Conservation (phyloP, 768 basidiomycete genomes). For the Lentinus tigrinus region DNA sequence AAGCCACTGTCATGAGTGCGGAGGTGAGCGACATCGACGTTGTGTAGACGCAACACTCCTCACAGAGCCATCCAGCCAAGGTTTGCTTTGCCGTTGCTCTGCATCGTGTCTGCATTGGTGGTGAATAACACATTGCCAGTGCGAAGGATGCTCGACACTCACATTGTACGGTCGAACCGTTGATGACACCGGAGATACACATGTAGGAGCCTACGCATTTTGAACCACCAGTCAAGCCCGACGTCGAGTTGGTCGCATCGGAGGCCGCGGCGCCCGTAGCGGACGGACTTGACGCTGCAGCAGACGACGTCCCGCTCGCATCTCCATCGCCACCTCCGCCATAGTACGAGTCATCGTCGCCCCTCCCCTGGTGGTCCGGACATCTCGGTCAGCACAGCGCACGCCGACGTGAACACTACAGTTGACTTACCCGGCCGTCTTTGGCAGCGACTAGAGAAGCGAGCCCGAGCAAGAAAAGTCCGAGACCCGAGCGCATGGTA, state of each 20-base stretch:
- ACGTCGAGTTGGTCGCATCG: conserved; percentile 2
- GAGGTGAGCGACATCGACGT: neutral
- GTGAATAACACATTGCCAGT: neutral
- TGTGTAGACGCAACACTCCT: conserved; percentile 14
- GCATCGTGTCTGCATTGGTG: conserved; percentile 42
- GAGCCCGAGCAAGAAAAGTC: conserved; percentile 11
- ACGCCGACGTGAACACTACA: neutral
- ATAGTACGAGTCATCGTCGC: neutral
- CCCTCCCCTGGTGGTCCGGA: neutral
- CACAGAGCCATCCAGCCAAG: conserved; percentile 67
- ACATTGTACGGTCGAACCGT: conserved; percentile 23
- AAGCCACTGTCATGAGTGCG: conserved; percentile 47
- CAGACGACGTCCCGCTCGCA: neutral
- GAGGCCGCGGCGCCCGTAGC: neutral
- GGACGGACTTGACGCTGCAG: neutral
- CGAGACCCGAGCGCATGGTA: conserved; percentile 6
- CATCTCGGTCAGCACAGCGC: neutral
- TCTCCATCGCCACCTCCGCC: conserved; percentile 1
- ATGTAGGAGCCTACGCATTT: conserved; percentile 17
- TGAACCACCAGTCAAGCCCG: conserved; percentile 15
- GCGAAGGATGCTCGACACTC: neutral
- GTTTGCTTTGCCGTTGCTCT: conserved; percentile 37
- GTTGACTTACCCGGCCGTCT: conserved; percentile 10
- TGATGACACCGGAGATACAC: conserved; percentile 23
- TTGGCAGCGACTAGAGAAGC: conserved; percentile 9